These are phyloP conservation scores for Persicaria tinctoria DNA, from an alignment of 148 eudicot genomes.

Conservation along the genomic window DNA sequence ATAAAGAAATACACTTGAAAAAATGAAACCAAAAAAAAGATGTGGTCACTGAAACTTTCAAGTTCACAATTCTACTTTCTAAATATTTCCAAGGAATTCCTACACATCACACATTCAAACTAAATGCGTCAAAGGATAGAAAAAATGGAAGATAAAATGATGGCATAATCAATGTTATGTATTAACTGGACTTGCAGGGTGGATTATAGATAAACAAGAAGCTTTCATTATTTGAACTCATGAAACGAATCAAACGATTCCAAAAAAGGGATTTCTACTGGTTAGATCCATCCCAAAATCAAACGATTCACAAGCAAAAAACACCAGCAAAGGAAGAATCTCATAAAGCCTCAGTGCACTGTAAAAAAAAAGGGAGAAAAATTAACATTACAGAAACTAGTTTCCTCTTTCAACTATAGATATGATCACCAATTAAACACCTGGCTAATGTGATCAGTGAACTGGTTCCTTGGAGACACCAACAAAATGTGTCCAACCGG, in stretches of 20 bases:
- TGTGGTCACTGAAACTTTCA: neutral
- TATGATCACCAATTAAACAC: neutral
- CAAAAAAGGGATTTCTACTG: too few relatives aligned
- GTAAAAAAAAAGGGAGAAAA: neutral
- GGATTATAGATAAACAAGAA: neutral
- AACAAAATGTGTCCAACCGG: constrained; percentile 18
- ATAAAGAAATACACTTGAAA: too few relatives aligned
- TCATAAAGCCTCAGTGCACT: neutral
- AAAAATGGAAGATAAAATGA: neutral
- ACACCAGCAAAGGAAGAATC: too few relatives aligned
- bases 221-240: constrained; percentile 27
- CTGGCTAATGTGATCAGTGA: neutral
- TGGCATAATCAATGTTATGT: neutral
- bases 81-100: neutral
- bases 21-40: too few relatives aligned
- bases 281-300: too few relatives aligned
- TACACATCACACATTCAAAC: neutral
- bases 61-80: neutral
- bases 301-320: too few relatives aligned
- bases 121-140: neutral
- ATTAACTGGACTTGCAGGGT: neutral
- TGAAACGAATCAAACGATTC: constrained; percentile 13
- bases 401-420: neutral
- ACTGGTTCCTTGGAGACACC: constrained; percentile 7
- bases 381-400: neutral